phyloP scores from a whole-genome alignment of 2,329 filamentous ascomycete genomes.

The Aspergillus ibericus region DNA sequence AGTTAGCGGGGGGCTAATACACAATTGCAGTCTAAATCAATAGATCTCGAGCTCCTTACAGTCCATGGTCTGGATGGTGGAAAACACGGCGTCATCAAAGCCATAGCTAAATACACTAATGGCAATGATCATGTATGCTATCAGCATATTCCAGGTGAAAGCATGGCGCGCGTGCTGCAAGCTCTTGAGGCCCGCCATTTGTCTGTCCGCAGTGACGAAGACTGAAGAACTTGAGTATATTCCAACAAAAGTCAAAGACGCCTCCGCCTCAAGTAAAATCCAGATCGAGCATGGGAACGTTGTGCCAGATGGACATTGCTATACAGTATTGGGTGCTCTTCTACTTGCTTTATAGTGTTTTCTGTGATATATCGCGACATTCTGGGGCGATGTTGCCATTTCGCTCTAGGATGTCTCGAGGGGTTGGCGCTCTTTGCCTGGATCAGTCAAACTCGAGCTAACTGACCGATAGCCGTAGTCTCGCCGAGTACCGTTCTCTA shows the following conservation, averaged over 20 bases:
- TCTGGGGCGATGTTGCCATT: conserved; percentile 1
- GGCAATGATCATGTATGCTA: not conserved
- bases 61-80: not conserved
- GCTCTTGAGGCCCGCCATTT: not conserved
- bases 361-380: not conserved
- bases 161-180: not conserved
- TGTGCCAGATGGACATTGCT: not conserved
- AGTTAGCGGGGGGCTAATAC: not conserved
- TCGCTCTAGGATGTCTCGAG: not conserved
- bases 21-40: not conserved
- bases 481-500: not conserved
- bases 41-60: not conserved
- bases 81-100: not conserved
- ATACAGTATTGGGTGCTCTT: not conserved
- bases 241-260: not conserved
- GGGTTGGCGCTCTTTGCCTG: not conserved
- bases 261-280: not conserved
- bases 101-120: conserved; percentile 1
- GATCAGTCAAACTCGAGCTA: not conserved
- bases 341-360: not conserved
- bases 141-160: conserved; percentile 4
- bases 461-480: conserved; percentile 2
- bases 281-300: not conserved
- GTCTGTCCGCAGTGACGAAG: not conserved
- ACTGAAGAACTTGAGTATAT: not conserved